phyloP scores from a whole-genome alignment of 2,329 filamentous ascomycete genomes.

The Rachicladosporium sp. region DNA sequence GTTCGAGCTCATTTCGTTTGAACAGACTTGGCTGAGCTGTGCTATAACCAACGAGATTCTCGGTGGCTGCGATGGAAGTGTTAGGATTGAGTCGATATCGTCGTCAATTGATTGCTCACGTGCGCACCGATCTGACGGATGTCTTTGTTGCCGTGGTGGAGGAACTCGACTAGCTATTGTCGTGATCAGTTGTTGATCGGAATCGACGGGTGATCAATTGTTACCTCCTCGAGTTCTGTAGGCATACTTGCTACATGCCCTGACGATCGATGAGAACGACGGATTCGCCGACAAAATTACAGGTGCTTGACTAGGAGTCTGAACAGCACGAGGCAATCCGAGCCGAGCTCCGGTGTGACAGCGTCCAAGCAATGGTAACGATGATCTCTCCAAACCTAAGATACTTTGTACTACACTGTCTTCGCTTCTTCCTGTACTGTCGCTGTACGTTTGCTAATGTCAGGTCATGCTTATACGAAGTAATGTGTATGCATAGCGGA shows the following conservation, averaged over 20 bases:
- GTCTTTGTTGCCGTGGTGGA: slow-evolving; percentile 82
- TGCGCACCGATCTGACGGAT: slow-evolving; percentile 63
- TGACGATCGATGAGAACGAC: no score
- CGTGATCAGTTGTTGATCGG: slow-evolving; percentile 1
- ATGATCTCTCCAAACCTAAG: no score
- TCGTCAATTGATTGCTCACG: slow-evolving; percentile 1
- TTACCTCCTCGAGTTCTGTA: slow-evolving; percentile 6
- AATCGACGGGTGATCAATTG: not conserved
- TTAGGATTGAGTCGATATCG: slow-evolving; percentile 6
- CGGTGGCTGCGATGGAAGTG: slow-evolving; percentile 46
- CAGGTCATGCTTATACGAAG: no score
- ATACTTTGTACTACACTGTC: no score
- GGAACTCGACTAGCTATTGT: slow-evolving; percentile 73
- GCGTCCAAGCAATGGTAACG: no score
- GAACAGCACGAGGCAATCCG: no score
- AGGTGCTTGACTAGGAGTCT: no score
- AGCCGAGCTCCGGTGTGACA: no score
- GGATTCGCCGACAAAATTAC: no score
- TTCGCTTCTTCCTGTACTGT: no score
- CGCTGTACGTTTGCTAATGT: no score
- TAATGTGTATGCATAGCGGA: not conserved
- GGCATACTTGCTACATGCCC: not conserved
- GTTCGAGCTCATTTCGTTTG: slow-evolving; percentile 65
- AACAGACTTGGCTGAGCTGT: slow-evolving; percentile 69
- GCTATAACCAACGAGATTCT: slow-evolving; percentile 76